Evolutionary conservation across 805 yeast species (phyloP).

Genomic region (Cyberlindnera galapagoensis): DNA sequence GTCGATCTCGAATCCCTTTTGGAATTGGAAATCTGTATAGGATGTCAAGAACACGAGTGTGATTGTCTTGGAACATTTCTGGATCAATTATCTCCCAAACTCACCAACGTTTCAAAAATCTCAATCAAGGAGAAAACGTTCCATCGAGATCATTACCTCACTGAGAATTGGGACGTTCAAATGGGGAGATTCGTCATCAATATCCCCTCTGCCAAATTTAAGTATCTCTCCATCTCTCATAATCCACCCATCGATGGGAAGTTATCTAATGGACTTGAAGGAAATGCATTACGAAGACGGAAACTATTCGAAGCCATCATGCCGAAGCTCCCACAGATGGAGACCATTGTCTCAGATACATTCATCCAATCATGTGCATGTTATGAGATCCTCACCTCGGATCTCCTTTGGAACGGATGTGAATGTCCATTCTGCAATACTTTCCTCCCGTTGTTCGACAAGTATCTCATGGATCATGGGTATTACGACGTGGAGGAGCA

Average conservation of each 20-base stretch:
- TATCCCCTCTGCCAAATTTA: constrained; percentile 28
- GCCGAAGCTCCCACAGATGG: constrained; percentile 37
- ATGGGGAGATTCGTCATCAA: constrained; percentile 36
- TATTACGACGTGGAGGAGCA: constrained; percentile 43
- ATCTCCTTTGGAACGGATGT: constrained; percentile 74
- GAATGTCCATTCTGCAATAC: constrained; percentile 49
- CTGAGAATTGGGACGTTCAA: constrained; percentile 49
- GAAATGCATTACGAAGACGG: constrained; percentile 59
- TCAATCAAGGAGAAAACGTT: constrained; percentile 29
- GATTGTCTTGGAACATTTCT: constrained; percentile 41
- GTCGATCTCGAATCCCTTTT: constrained; percentile 27
- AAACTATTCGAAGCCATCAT: constrained; percentile 41
- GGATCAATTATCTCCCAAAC: constrained; percentile 29
- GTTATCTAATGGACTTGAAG: constrained; percentile 63
- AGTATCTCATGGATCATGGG: constrained; percentile 56
- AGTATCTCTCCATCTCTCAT: constrained; percentile 47
- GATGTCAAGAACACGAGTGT: constrained; percentile 43
- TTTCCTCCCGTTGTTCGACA: constrained; percentile 46
- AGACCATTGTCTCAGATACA: constrained; percentile 49
- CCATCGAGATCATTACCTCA: constrained; percentile 39
- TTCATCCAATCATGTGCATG: constrained; percentile 54
- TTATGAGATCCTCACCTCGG: constrained; percentile 66
- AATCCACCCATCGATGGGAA: constrained; percentile 51
- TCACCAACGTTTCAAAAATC: constrained; percentile 21
- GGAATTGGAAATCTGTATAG: constrained; percentile 45